Evolutionary conservation across 1,284 basidiomycete species (phyloP), one percentile per base, ranked within the genome.

Genomic region (Apiotrichum gamsii): DNA sequence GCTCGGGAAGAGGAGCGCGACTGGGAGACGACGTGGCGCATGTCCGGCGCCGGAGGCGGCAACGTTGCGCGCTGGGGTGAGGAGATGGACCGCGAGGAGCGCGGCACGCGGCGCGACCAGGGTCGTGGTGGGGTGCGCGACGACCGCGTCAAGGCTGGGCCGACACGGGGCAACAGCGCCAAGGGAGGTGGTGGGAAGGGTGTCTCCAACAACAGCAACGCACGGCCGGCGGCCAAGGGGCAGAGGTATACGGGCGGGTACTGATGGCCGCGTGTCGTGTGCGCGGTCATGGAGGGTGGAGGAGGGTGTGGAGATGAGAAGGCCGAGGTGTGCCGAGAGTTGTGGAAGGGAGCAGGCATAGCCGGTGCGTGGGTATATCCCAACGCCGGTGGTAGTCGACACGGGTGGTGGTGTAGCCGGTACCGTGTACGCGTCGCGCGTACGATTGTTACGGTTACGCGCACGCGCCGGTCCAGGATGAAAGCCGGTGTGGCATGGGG

Each of bases 211-310:
- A n/a, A n/a, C n/a, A n/a, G n/a, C n/a, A n/a, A n/a, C n/a, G n/a
- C n/a, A n/a, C n/a, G n/a, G n/a, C n/a, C 6, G 25, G 25, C 25
- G 3, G 43, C 21, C 4, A 47, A 39, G 19, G 58, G 58, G 23
- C 58, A 59, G 45, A 28, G 52, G 43, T 59, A 59, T 21, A 46
- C 44, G 1, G 58, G 58, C 14, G 58, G 58, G 3, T 59, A 59
- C 45, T 59, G 31, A 49, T 42, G n/a, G n/a, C n/a, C n/a, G n/a
- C n/a, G n/a, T n/a, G n/a, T n/a, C n/a, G n/a, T n/a, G n/a, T n/a
- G n/a, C n/a, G n/a, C n/a, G n/a, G n/a, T n/a, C n/a, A n/a, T n/a
- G n/a, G n/a, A n/a, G n/a, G n/a, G n/a, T n/a, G n/a, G n/a, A n/a
- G n/a, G n/a, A n/a, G n/a, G n/a, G n/a, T n/a, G n/a, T n/a, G n/a